A percentile compares a stretch with the other conserved stretches of the same genome.
Evolutionary conservation across 768 basidiomycete genomes (phyloP).

Genomic region (Tulasnella sp.): DNA sequence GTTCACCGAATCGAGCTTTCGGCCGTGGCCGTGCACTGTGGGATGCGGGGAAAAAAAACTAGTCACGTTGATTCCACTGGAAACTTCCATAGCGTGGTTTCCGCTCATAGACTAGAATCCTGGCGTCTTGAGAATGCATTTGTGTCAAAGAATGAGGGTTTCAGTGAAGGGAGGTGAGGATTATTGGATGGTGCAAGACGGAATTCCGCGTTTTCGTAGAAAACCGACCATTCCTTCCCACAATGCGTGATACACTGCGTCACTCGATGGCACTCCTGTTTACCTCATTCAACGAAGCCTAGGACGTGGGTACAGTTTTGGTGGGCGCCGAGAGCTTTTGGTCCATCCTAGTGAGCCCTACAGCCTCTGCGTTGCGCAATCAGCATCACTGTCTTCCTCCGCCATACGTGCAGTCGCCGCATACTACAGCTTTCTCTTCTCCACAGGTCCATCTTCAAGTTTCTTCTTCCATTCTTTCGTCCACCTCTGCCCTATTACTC

Average conservation of each 20-base stretch:
- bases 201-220: no score
- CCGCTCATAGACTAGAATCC: background rate
- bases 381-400: background rate
- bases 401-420: background rate
- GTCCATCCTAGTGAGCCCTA: background rate
- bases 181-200: no score
- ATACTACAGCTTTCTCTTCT: background rate
- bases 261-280: background rate
- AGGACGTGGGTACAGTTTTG: background rate
- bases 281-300: background rate
- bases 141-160: no score
- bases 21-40: constrained; percentile 4
- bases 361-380: background rate
- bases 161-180: no score
- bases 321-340: background rate
- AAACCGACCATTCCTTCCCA: no score
- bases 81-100: no score
- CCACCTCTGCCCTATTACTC: constrained; percentile 37
- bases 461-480: constrained; percentile 47
- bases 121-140: background rate
- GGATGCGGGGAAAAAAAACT: no score
- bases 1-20: background rate
- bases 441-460: background rate
- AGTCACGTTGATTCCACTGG: no score
- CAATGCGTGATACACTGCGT: background rate